Base-by-base conservation (phyloP, 2,329 filamentous ascomycete species). In the Aspergillus sp. region DNA sequence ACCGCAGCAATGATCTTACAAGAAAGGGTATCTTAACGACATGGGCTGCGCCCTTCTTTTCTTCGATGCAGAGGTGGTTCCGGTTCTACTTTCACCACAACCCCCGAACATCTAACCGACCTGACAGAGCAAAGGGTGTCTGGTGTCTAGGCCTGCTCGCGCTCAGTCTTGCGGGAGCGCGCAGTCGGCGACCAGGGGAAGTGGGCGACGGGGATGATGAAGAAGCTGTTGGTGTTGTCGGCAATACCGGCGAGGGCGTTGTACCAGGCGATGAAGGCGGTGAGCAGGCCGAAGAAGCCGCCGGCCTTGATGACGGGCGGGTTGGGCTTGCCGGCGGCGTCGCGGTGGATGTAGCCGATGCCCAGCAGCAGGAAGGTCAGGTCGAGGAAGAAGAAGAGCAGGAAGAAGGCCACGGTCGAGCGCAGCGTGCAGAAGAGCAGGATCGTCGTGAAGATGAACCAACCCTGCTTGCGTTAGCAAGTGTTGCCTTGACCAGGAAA, bases 131-230 rank as follows among this genome's bases (percentile, higher is more conserved):
- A 20, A 34, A n/a, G n/a, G n/a, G n/a, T n/a, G n/a, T n/a, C n/a
- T n/a, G 9, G 13, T 17, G 19, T 20, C 11, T 36, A 47, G 5
- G 45, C 45, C 45, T 20, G 16, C 31, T 73, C 70, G 48, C 76
- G 77, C 36, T 78, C 76, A 50, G 72, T 75, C 78, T 87, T 78
- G 55, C 70, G 71, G 71, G 85, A 81, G 57, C 82, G 83, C 49
- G 84, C 88, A 76, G 88, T 88, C 64, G 88, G 87, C 34, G 89
- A 93, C 93, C 93, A 97, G 49, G 92, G 93, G 81, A 97, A 95
- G 80, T 96, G 91, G 64, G 88, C 87, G 58, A 97, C 91, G 47
- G 92, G 93, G 57, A 96, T 85, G 72, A 94, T 81, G 80, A 96
- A 94, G 85, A 96, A 96, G 79, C 90, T 94, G 68, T 80, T 80